Conservation (phyloP, 345 rosid genomes). For the Gossypium bickii region DNA sequence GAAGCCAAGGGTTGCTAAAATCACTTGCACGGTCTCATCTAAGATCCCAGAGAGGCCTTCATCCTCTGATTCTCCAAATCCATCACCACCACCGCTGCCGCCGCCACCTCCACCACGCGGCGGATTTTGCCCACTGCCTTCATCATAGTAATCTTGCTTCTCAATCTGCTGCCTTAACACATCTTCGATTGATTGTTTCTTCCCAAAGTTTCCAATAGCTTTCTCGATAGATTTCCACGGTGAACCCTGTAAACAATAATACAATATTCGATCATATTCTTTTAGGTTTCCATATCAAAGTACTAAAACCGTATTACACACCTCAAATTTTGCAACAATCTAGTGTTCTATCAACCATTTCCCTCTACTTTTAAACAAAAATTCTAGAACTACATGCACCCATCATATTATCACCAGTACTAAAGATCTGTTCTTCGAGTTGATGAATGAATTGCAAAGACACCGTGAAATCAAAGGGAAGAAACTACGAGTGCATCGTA, state of each 20-base stretch:
- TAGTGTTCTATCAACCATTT: not conserved
- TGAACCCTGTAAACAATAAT: conserved; percentile 36
- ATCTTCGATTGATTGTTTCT: conserved; percentile 54
- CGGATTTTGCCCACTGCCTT: conserved; percentile 40
- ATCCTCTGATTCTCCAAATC: conserved; percentile 41
- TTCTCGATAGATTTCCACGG: conserved; percentile 37
- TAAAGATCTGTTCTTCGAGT: not conserved
- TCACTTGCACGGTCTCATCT: conserved; percentile 60
- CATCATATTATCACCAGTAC: not conserved
- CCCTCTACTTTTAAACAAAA: not conserved
- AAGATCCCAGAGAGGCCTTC: conserved; percentile 43
- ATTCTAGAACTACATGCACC: not conserved
- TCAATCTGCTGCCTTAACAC: conserved; percentile 31
- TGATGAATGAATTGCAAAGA: not conserved
- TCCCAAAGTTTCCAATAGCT: conserved; percentile 51
- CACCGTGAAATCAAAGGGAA: not conserved
- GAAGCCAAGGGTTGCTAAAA: conserved; percentile 61
- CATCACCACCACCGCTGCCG: conserved; percentile 23
- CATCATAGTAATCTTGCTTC: conserved; percentile 37
- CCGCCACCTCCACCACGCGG: conserved; percentile 46
- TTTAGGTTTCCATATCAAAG: not conserved
- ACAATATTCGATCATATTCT: not conserved
- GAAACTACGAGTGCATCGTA: not conserved
- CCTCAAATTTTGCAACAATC: not conserved
- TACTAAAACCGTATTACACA: not conserved